Evolutionary conservation across 139 green algal species (phyloP).

Genomic region (Chlorella ohadii): DNA sequence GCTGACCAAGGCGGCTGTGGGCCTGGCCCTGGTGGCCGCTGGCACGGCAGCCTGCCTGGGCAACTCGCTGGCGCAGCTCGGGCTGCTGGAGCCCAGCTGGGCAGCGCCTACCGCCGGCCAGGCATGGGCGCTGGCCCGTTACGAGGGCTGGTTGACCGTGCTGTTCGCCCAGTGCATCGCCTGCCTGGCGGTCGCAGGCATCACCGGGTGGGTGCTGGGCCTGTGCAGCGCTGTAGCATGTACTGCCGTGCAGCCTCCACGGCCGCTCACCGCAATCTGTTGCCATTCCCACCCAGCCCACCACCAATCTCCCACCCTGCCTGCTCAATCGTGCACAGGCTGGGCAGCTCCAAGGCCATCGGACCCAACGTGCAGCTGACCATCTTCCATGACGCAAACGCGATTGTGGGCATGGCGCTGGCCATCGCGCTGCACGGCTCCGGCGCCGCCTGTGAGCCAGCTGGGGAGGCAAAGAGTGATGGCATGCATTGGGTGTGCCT

Average conservation of each 20-base stretch:
- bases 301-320: neutral
- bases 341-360: neutral
- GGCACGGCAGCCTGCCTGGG: too few relatives aligned
- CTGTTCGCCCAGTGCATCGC: neutral
- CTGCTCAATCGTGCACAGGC: neutral
- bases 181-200: neutral
- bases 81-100: too few relatives aligned
- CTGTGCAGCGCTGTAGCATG: neutral
- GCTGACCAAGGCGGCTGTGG: too few relatives aligned
- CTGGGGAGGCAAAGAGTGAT: neutral
- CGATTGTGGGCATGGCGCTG: neutral
- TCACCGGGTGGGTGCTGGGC: neutral
- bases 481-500: too few relatives aligned
- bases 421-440: neutral
- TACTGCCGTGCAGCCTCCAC: neutral
- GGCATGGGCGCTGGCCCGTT: too few relatives aligned
- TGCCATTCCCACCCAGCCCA: neutral
- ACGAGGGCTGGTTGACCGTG: neutral
- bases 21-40: too few relatives aligned
- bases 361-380: constrained; percentile 1
- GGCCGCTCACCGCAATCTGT: neutral
- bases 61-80: too few relatives aligned
- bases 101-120: too few relatives aligned
- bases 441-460: neutral
- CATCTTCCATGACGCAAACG: neutral